Base-by-base conservation (phyloP, 768 basidiomycete genomes). In the Lentinula guzmanii region DNA sequence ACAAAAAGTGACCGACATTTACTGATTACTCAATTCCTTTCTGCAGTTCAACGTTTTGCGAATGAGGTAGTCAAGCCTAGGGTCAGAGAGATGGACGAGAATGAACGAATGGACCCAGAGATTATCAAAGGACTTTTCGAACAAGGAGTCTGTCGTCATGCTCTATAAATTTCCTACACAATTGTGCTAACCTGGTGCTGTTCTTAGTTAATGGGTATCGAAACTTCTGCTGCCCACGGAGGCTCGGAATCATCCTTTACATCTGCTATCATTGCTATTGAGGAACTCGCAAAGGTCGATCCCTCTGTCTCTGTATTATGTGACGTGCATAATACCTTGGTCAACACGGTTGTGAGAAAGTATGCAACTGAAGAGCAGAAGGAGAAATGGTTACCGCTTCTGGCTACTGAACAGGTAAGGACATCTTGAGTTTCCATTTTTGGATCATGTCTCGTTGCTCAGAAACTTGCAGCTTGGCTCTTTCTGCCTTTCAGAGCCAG, bases 301-400 rank as follows among this genome's bases (percentile, higher is more conserved):
- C 93, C 97, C 0, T 92, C 92, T 3, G 96, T 99, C 15, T 97
- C 95, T 4, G 97, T 98, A 31, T 76, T 96, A 72, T 95, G 93
- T 66, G 97, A 99, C 70, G 97, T 99, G 4, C 97, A 99, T 81
- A 98, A 98, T 72, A 99, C 97, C 11, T 86, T 99, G 42, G 93
- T 98, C 65, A 96, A 98, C 76, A 97, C 96, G 39, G 88, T 98
- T 66, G 74, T 98, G 67, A 86, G 96, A 61, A 86, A 85, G 67
- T 90, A 97, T 69, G 96, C 87, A 1, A 89, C 85, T 6, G 80
- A 90, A 64, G 90, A 87, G 67, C 90, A 98, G 69, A 83, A 94
- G 71, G 87, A 89, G 61, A 90, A 89, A 67, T 99, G 90, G 84
- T 76, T 98, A 15, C 95, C 97, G 4, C 80, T 83, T 65, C 84